phyloP scores from a whole-genome alignment of 345 rosid genomes.

The Bretschneidera sinensis region DNA sequence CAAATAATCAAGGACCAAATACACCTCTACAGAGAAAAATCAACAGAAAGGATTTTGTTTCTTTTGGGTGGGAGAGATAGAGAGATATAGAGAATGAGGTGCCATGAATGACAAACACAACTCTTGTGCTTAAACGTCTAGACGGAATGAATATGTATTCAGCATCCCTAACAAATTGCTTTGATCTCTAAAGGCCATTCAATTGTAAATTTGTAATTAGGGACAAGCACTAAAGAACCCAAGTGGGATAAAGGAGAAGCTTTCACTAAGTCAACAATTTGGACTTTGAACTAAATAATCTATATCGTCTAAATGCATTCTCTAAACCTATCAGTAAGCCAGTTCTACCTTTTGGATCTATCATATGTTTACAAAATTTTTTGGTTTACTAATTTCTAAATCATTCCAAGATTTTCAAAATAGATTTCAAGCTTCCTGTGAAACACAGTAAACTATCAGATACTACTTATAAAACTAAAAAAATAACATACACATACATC shows the following conservation, averaged over 20 bases:
- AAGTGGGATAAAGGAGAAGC: too few relatives aligned
- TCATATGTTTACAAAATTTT: neutral
- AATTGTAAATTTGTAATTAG: too few relatives aligned
- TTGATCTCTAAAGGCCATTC: too few relatives aligned
- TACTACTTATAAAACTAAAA: too few relatives aligned
- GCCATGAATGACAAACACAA: neutral
- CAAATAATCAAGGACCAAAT: constrained; percentile 1
- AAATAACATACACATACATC: too few relatives aligned
- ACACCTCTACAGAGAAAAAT: neutral
- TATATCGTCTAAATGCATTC: neutral
- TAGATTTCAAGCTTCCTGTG: neutral
- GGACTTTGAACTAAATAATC: too few relatives aligned
- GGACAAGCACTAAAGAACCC: too few relatives aligned
- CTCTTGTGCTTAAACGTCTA: neutral
- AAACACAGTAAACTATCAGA: neutral
- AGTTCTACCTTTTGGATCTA: neutral
- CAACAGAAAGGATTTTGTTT: neutral
- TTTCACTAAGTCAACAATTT: too few relatives aligned
- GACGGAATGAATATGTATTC: too few relatives aligned
- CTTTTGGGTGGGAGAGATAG: neutral
- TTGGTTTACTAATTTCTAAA: neutral
- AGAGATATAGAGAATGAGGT: neutral
- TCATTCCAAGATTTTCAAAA: neutral
- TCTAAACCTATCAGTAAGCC: neutral
- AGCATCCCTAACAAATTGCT: too few relatives aligned